phyloP scores from a whole-genome alignment of 352 stramenopile species.

The Peronospora belbahrii region DNA sequence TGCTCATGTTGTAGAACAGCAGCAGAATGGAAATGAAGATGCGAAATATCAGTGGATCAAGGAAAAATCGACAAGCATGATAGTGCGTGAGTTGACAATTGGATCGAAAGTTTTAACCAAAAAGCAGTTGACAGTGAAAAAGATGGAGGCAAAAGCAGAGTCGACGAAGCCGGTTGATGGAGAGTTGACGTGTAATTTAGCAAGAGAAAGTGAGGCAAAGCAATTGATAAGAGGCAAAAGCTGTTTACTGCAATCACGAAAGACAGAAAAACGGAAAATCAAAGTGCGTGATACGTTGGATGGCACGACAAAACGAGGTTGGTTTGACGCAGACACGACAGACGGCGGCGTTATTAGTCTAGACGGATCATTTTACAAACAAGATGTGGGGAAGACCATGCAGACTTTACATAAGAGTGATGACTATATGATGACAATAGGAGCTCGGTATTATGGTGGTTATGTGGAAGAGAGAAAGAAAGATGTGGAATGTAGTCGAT shows the following conservation, averaged over 20 bases:
- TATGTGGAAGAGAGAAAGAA: not conserved
- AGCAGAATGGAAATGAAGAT: not conserved
- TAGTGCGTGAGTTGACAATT: too few relatives aligned
- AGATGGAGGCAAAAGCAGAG: not conserved
- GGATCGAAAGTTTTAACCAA: too few relatives aligned
- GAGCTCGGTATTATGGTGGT: not conserved
- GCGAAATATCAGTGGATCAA: too few relatives aligned
- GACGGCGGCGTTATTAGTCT: not conserved
- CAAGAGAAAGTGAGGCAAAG: not conserved
- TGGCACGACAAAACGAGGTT: not conserved
- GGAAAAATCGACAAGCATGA: too few relatives aligned
- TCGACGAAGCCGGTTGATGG: too few relatives aligned
- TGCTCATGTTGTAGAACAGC: too few relatives aligned
- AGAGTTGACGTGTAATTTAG: too few relatives aligned
- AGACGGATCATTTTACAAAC: not conserved
- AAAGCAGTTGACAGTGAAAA: not conserved
- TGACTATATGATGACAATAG: constrained; percentile 3
- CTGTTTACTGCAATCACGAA: not conserved
- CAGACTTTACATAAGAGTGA: not conserved
- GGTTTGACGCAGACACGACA: not conserved
- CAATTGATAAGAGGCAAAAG: not conserved
- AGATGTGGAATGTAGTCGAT: constrained; percentile 2
- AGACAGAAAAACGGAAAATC: not conserved
- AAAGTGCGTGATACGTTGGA: not conserved
- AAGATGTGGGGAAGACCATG: not conserved